These are phyloP conservation scores for Phytophthora kernoviae DNA, from an alignment of 352 stramenopile species.

Conservation along the genomic window DNA sequence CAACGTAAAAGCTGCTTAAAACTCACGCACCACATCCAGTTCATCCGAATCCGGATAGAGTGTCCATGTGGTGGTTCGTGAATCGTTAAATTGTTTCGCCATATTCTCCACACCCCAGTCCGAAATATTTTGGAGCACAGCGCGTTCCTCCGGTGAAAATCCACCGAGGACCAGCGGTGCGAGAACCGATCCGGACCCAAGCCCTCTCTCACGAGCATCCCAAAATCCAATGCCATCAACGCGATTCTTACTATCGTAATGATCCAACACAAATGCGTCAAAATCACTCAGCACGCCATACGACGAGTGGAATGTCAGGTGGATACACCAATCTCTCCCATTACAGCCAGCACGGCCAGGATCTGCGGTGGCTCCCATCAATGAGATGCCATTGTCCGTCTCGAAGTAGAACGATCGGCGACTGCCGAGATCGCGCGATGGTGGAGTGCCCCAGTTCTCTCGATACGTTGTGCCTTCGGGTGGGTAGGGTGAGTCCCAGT, in stretches of 20 bases:
- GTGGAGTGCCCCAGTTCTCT: slow-evolving; percentile 19
- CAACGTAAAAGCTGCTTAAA: slow-evolving; percentile 66
- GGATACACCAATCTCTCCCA: slow-evolving; percentile 22
- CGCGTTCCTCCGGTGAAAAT: slow-evolving; percentile 23
- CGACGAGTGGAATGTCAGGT: slow-evolving; percentile 48
- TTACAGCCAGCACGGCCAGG: slow-evolving; percentile 12
- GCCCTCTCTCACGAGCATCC: slow-evolving; percentile 6
- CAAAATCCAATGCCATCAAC: slow-evolving; percentile 10
- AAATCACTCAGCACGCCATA: slow-evolving; percentile 55
- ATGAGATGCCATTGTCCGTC: slow-evolving; percentile 11
- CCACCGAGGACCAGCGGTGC: slow-evolving; percentile 41
- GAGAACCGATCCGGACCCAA: slow-evolving; percentile 12
- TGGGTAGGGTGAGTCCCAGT: slow-evolving; percentile 29
- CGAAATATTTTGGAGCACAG: slow-evolving; percentile 19
- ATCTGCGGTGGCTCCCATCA: slow-evolving; percentile 12
- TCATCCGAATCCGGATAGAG: slow-evolving; percentile 38
- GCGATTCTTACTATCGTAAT: slow-evolving; percentile 25
- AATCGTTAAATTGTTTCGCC: slow-evolving; percentile 32
- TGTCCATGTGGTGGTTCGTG: slow-evolving; percentile 43
- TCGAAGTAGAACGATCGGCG: slow-evolving; percentile 21
- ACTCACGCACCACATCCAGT: slow-evolving; percentile 54
- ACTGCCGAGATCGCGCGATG: slow-evolving; percentile 13
- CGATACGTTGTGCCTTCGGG: slow-evolving; percentile 26
- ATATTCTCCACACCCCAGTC: slow-evolving; percentile 21
- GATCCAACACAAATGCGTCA: slow-evolving; percentile 57